These are phyloP conservation scores for Fistulifera pelliculosa DNA, from an alignment of 108 stramenopile species.

Conservation along the genomic window DNA sequence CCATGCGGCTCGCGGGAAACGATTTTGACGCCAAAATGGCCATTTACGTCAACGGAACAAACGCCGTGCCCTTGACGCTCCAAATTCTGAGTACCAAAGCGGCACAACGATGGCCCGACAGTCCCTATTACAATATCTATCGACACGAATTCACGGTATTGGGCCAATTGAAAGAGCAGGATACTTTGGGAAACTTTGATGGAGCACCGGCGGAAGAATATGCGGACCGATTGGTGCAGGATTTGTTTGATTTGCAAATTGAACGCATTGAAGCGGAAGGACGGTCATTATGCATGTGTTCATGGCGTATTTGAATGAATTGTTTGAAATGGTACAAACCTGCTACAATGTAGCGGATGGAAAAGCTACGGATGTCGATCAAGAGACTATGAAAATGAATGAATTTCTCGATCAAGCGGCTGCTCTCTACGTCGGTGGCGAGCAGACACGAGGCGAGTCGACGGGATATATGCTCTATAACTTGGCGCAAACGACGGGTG, in stretches of 20 bases:
- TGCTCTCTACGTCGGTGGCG: slow-evolving; percentile 67
- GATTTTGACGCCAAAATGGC: slow-evolving; percentile 4
- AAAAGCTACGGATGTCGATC: not conserved
- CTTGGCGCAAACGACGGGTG: slow-evolving; percentile 38
- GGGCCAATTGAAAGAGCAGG: slow-evolving; percentile 34
- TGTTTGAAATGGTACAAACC: slow-evolving; percentile 37
- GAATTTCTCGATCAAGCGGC: slow-evolving; percentile 51
- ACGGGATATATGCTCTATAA: slow-evolving; percentile 59
- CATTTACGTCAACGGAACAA: slow-evolving; percentile 10
- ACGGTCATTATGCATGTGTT: slow-evolving; percentile 49
- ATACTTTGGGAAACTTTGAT: slow-evolving; percentile 43
- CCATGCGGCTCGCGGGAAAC: slow-evolving; percentile 5
- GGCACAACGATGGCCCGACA: not conserved
- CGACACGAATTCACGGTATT: slow-evolving; percentile 51
- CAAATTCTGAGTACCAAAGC: not conserved
- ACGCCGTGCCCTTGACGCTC: not conserved
- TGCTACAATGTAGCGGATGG: slow-evolving; percentile 25
- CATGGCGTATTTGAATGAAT: slow-evolving; percentile 54
- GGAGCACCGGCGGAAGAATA: slow-evolving; percentile 34
- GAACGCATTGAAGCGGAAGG: slow-evolving; percentile 36
- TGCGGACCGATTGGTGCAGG: slow-evolving; percentile 47
- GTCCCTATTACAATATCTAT: slow-evolving; percentile 65
- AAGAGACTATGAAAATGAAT: slow-evolving; percentile 2
- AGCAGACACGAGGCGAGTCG: slow-evolving; percentile 33
- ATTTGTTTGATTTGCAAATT: slow-evolving; percentile 33